A percentile compares a stretch with the other conserved stretches of the same genome.
phyloP scores from a whole-genome alignment of 1,139 yeast species.

The Nematodospora anomalae region DNA sequence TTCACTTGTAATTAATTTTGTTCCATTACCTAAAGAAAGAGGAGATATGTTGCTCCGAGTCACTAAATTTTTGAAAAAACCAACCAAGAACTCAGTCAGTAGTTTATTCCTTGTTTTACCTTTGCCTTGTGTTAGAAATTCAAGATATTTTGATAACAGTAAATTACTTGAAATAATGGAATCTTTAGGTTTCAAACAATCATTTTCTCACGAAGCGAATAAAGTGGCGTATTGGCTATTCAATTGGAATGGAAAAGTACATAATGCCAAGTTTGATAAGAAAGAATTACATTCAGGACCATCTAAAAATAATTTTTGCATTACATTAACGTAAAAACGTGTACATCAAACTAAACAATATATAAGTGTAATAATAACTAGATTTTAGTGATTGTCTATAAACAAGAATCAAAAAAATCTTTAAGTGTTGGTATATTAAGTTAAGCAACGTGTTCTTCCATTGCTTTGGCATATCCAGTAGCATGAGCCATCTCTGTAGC shows the following conservation, averaged over 20 bases:
- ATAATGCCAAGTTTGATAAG: constrained; percentile 31
- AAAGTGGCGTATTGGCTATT: constrained; percentile 82
- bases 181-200: constrained; percentile 55
- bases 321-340: constrained; percentile 20
- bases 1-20: constrained; percentile 85
- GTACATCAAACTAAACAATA: constrained; percentile 1
- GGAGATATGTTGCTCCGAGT: constrained; percentile 76
- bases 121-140: constrained; percentile 78
- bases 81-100: constrained; percentile 22
- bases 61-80: constrained; percentile 51
- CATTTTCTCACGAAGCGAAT: constrained; percentile 56
- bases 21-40: constrained; percentile 65
- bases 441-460: constrained; percentile 23
- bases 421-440: too few species aligned
- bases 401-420: too few species aligned
- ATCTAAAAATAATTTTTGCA: constrained; percentile 64
- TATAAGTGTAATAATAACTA: not conserved
- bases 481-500: constrained; percentile 30
- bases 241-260: constrained; percentile 42
- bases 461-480: constrained; percentile 32
- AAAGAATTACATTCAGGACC: constrained; percentile 52
- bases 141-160: constrained; percentile 66
- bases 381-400: too few species aligned
- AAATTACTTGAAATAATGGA: constrained; percentile 49
- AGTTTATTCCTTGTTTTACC: constrained; percentile 80